Conservation (phyloP, 305 asterid genomes). For the Fraxinus latifolia region DNA sequence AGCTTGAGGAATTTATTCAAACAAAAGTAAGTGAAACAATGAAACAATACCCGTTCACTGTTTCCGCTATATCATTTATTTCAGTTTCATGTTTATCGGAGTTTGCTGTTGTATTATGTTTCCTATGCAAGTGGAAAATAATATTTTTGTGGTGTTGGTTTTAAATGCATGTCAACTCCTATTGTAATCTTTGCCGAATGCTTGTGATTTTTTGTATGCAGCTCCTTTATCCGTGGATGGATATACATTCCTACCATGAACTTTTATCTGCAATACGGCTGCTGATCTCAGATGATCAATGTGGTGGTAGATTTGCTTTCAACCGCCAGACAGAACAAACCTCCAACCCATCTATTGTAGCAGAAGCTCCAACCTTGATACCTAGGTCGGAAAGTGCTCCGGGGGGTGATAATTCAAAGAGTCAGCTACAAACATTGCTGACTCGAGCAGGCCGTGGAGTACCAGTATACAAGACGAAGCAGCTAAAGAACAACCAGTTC, state of each 20-base stretch:
- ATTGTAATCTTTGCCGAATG: slow-evolving; percentile 6
- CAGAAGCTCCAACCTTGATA: slow-evolving; percentile 30
- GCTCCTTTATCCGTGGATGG: slow-evolving; percentile 82
- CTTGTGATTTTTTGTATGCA: slow-evolving; percentile 31
- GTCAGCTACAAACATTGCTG: slow-evolving; percentile 80
- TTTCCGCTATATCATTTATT: not conserved
- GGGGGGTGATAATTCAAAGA: slow-evolving; percentile 88
- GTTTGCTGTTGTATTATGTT: slow-evolving; percentile 15
- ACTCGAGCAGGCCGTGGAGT: slow-evolving; percentile 76
- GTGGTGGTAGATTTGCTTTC: slow-evolving; percentile 72
- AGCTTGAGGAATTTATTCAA: slow-evolving; percentile 73
- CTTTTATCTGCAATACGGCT: slow-evolving; percentile 76
- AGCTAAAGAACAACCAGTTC: slow-evolving; percentile 58
- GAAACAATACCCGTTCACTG: not conserved
- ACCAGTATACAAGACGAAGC: slow-evolving; percentile 68
- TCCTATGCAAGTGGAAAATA: not conserved
- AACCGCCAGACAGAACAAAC: slow-evolving; percentile 43
- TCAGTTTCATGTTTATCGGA: not conserved
- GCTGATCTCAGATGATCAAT: slow-evolving; percentile 66
- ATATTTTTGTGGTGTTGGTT: not conserved
- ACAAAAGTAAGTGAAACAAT: slow-evolving; percentile 56
- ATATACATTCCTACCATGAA: slow-evolving; percentile 57
- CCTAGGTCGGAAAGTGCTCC: slow-evolving; percentile 63
- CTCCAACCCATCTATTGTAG: slow-evolving; percentile 33
- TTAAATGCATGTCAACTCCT: not conserved